Conservation (phyloP, 352 stramenopile genomes). For the Phytophthora pseudosyringae region DNA sequence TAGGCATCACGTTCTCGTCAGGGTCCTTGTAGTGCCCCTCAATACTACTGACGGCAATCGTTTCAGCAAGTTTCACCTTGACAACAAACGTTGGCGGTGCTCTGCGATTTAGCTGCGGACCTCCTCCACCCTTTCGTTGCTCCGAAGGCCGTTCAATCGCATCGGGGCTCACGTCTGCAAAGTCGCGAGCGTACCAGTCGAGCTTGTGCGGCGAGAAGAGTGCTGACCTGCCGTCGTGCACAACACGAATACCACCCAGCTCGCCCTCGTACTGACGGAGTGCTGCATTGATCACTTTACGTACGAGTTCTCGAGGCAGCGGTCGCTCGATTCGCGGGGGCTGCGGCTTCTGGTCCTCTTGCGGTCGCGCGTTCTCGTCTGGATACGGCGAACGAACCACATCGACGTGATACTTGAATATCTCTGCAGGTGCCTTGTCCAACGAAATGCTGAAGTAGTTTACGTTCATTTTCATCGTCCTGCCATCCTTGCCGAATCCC, state of each 20-base stretch:
- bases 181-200: constrained; percentile 53
- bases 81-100: constrained; percentile 59
- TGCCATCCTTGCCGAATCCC: constrained; percentile 33
- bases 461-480: constrained; percentile 38
- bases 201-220: constrained; percentile 55
- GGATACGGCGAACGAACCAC: constrained; percentile 43
- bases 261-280: constrained; percentile 48
- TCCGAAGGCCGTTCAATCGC: neutral
- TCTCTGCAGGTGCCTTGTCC: constrained; percentile 41
- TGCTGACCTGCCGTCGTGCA: constrained; percentile 65
- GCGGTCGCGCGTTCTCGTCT: constrained; percentile 30
- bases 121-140: neutral
- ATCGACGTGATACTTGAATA: constrained; percentile 76
- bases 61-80: constrained; percentile 64
- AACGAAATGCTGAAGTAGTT: constrained; percentile 69
- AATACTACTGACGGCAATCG: constrained; percentile 49
- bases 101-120: constrained; percentile 18
- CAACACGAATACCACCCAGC: constrained; percentile 51
- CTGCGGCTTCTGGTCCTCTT: constrained; percentile 22
- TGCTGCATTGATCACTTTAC: constrained; percentile 58
- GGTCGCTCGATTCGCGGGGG: constrained; percentile 46
- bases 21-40: constrained; percentile 49
- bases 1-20: constrained; percentile 61
- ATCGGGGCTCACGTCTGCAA: constrained; percentile 58
- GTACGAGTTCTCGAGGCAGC: constrained; percentile 47